Base-by-base conservation (phyloP, 805 yeast species). In the Yarrowia alimentaria region DNA sequence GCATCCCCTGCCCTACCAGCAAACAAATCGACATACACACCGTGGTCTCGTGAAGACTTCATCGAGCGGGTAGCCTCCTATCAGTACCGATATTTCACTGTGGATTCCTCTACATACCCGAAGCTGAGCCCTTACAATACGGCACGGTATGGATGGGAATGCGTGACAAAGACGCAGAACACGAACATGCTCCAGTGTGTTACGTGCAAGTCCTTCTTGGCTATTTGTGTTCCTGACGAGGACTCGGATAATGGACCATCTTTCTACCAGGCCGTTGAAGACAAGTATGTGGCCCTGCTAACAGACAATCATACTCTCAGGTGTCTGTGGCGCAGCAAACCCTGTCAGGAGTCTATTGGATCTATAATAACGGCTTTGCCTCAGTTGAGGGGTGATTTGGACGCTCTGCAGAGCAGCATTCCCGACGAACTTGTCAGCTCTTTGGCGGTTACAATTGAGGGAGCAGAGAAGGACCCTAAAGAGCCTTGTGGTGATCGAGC, bases 71-170 rank as follows among this genome's bases (percentile, higher is more conserved):
- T 43, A 5, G 19, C 50, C n/a, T 20, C 37, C 4, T 43, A 30
- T 16, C 16, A 29, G 2, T 43, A 43, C 16, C 50, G 30, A 22
- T 30, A 43, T n/a, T 43, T 30, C 37, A 17, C 35, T 9, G 28
- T 43, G 4, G 50, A 43, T 17, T 21, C 37, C n/a, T 18, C 20
- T 0, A 11, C 14, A 17, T 43, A 22, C 22, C 50, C 50, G 13
- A 22, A 22, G 12, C 17, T 43, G 37, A 30, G 22, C 10, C 50
- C 50, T 0, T 43, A 43, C 13, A 21, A 21, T 4, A 16, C 21
- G n/a, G 50, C 50, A 3, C 21, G 50, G 3, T 43, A 16, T 16
- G 50, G 50, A 18, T 43, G 50, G 50, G 21, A 22, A 12, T 43
- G 50, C 11, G 30, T 24, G 9, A n/a, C n/a, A n/a, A n/a, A n/a